phyloP scores from a whole-genome alignment of 441 rosid species.

The Gossypium schwendimanii region DNA sequence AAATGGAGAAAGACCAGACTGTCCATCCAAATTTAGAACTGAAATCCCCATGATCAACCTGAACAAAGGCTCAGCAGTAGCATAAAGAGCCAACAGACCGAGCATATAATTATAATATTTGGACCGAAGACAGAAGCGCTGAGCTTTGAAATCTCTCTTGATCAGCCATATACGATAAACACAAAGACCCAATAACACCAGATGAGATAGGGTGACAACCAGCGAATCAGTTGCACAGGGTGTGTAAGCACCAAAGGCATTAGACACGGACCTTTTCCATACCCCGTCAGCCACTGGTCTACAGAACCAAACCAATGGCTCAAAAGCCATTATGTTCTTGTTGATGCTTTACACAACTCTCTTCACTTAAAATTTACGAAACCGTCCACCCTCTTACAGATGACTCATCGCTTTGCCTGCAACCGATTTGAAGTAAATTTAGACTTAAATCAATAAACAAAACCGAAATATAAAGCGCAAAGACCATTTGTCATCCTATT shows the following conservation, averaged over 20 bases:
- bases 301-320: conserved; percentile 79
- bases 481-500: background rate
- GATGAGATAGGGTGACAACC: conserved; percentile 59
- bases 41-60: conserved; percentile 83
- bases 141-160: conserved; percentile 53
- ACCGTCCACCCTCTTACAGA: conserved; percentile 9
- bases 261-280: conserved; percentile 69
- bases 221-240: conserved; percentile 82
- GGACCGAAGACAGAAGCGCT: conserved; percentile 65
- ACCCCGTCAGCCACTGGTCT: conserved; percentile 64
- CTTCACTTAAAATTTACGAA: conserved; percentile 21
- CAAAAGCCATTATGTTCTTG: conserved; percentile 54
- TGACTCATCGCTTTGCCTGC: conserved; percentile 22
- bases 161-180: conserved; percentile 73
- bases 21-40: conserved; percentile 65
- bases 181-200: conserved; percentile 63
- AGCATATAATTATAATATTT: conserved; percentile 60
- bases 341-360: conserved; percentile 8
- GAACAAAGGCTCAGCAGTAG: conserved; percentile 76
- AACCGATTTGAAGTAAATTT: background rate
- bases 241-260: conserved; percentile 88
- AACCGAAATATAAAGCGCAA: background rate
- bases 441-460: background rate
- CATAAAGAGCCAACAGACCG: conserved; percentile 59
- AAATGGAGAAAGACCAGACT: conserved; percentile 64